Evolutionary conservation across 495 filamentous ascomycete species (phyloP), one percentile per base, ranked within the genome.

Genomic region (Cercophora samala): DNA sequence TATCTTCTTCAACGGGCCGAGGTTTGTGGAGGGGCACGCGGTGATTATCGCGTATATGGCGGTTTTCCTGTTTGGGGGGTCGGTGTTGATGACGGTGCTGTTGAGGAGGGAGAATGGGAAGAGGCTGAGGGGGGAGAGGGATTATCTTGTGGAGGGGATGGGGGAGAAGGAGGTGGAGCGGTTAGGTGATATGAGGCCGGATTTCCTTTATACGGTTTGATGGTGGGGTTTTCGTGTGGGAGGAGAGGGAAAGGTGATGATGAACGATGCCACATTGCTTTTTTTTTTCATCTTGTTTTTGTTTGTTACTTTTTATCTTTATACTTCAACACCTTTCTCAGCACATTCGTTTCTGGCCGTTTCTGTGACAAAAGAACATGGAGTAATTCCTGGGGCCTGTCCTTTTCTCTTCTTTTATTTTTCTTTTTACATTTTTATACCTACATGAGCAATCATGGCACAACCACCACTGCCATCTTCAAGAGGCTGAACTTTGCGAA

Each of bases 101-200:
- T 79, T 97, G 60, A 71, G 82, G 66, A 63, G 77, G 17, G 90
- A 92, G 80, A 93, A 93, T 71, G 78, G 76, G 54, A 85, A 81
- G 73, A 79, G 90, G 24, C 68, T 70, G 6, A 71, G 72, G 2
- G 93, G 93, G 0, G 83, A 90, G 73, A 81, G 92, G 22, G 91
- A 97, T 78, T 70, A 85, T 58, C 88, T 81, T 85, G 77, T 88
- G 8, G 84, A 86, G 65, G 90, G 89, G 1, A 79, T 87, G 76
- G 78, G 51, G 37, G 77, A 83, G 66, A 77, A 80, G 63, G 86
- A 93, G 77, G 79, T 88, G 25, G 86, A 87, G 70, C 72, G 67
- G 63, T 65, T 90, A 61, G 93, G 94, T 4, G 94, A 97, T 75
- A 76, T 71, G 73, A 81, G 87, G 72, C 92, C 91, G 3, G 89